phyloP scores from a whole-genome alignment of 768 basidiomycete genomes.

The Naganishia vishniacii region DNA sequence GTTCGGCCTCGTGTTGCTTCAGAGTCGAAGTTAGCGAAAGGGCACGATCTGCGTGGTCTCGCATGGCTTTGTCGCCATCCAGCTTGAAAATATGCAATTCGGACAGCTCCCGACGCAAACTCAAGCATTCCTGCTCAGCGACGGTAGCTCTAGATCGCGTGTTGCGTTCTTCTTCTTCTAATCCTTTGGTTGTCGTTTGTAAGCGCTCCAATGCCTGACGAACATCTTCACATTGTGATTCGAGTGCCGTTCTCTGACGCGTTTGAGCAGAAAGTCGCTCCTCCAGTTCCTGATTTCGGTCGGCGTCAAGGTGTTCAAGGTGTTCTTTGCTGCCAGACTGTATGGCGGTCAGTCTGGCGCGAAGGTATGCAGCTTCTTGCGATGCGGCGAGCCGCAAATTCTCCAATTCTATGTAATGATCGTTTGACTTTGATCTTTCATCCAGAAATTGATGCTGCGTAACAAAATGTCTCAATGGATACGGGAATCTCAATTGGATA shows the following conservation, averaged over 20 bases:
- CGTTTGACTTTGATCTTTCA: slow-evolving; percentile 37
- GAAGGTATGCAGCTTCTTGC: slow-evolving; percentile 92
- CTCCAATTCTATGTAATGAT: slow-evolving; percentile 57
- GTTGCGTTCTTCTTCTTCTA: slow-evolving; percentile 73
- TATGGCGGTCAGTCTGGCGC: slow-evolving; percentile 83
- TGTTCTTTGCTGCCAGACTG: slow-evolving; percentile 67
- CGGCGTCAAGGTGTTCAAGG: slow-evolving; percentile 65
- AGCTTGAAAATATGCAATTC: slow-evolving; percentile 65
- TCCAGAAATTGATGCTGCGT: not conserved
- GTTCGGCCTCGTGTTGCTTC: slow-evolving; percentile 76
- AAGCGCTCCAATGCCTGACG: slow-evolving; percentile 2
- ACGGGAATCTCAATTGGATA: not conserved
- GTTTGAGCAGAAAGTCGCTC: slow-evolving; percentile 55
- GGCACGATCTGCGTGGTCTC: slow-evolving; percentile 71
- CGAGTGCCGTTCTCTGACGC: not conserved
- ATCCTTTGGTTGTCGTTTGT: slow-evolving; percentile 50
- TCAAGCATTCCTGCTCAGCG: slow-evolving; percentile 66
- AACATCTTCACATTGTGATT: not conserved
- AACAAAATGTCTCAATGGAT: not conserved
- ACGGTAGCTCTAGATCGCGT: slow-evolving; percentile 54
- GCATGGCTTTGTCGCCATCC: slow-evolving; percentile 57
- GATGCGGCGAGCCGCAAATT: slow-evolving; percentile 74
- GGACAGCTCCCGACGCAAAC: slow-evolving; percentile 59
- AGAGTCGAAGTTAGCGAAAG: slow-evolving; percentile 66
- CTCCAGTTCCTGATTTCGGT: slow-evolving; percentile 69